Base-by-base conservation (phyloP, 2,329 filamentous ascomycete genomes). In the Talaromyces atroroseus region DNA sequence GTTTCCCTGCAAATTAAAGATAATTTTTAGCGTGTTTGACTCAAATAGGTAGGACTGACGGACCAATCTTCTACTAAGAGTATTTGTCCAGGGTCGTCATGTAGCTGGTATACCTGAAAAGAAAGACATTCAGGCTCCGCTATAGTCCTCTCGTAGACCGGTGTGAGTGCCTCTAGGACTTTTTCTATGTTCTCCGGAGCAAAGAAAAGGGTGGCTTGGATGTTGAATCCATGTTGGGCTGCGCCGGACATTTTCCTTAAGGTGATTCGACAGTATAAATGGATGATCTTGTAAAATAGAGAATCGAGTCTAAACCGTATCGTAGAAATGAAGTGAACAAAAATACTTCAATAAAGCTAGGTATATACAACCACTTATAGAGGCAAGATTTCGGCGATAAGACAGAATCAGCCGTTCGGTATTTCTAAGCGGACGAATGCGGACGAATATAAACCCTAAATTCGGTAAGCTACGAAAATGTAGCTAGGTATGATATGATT, bases 71-170 rank as follows among this genome's bases (percentile, higher is more conserved):
- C 74, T 21, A 75, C 68, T 71, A 71, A 76, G 5, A 63, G 67
- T 8, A 76, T 56, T 29, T 65, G 67, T 2, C 73, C 74, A 1
- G 73, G 72, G 16, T 73, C 66, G 18, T 72, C 67, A 0, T 63
- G 61, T 56, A 63, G 64, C 57, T 67, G 67, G 44, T 72, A 76
- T 23, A 78, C 62, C 60, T 78, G 70, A 60, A 79, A 78, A 63
- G 75, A 78, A 1, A 69, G 66, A 59, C 71, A 74, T 54, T 77
- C 73, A 1, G 74, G 71, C 63, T 79, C 76, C 2, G 67, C 70
- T 7, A 68, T 62, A 5, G 77, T 71, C n/a, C 61, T 61, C 42
- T 77, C 71, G 57, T 75, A 78, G 24, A 67, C 65, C 1, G 69
- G 66, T 29, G 74, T 73, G 55, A 76, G 71, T 14, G 64, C 61